Percentiles rank a stretch among this genome's conserved stretches.
phyloP scores from a whole-genome alignment of 371 early-diverging fungal genomes.

The Mortierella sp. region DNA sequence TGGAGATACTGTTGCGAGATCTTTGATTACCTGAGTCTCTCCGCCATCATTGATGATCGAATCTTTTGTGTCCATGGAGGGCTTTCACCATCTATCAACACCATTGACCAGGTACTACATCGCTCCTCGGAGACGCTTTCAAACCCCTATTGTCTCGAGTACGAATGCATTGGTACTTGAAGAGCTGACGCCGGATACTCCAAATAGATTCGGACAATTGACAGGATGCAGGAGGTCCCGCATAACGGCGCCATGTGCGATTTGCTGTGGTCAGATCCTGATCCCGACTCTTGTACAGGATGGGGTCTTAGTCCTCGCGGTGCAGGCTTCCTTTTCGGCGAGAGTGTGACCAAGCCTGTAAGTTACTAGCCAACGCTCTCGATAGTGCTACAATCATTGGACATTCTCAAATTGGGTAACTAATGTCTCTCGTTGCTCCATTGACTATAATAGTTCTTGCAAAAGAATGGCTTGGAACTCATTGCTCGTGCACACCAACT shows the following conservation, averaged over 20 bases:
- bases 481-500: slow-evolving; percentile 99
- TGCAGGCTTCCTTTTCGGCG: slow-evolving; percentile 98
- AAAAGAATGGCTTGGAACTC: slow-evolving; percentile 90
- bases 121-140: too few species aligned
- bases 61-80: slow-evolving; percentile 99
- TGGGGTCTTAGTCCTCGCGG: slow-evolving; percentile 99
- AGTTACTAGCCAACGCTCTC: slow-evolving; percentile 13
- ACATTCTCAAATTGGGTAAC: background rate
- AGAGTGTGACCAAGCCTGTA: slow-evolving; percentile 86
- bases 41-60: slow-evolving; percentile 94
- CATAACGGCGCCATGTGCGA: slow-evolving; percentile 99
- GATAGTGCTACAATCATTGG: background rate
- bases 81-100: slow-evolving; percentile 91
- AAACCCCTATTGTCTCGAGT: too few species aligned
- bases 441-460: slow-evolving; percentile 71
- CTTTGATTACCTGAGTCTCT: slow-evolving; percentile 96
- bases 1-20: slow-evolving; percentile 99
- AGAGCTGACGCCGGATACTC: too few species aligned
- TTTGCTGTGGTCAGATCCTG: slow-evolving; percentile 99
- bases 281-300: slow-evolving; percentile 74
- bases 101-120: slow-evolving; percentile 95
- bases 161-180: too few species aligned
- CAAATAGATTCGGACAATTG: slow-evolving; percentile 96
- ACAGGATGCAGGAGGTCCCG: slow-evolving; percentile 98
- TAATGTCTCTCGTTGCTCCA: background rate